Evolutionary conservation across 83 land plant genomes (phyloP), one percentile per base, ranked within the genome.

Genomic region (Diphasiastrum complanatum): DNA sequence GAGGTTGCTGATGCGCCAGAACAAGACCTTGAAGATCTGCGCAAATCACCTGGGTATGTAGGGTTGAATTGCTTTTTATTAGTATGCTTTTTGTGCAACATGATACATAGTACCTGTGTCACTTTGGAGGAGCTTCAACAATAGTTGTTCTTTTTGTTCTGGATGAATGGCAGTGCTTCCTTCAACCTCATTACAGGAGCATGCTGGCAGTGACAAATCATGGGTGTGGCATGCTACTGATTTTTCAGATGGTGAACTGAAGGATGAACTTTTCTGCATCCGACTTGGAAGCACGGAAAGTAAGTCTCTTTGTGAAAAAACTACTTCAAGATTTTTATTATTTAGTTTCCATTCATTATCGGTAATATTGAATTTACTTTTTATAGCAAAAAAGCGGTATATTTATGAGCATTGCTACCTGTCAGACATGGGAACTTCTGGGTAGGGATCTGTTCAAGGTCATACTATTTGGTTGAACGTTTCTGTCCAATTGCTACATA

Each of bases 181-280:
- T 18, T 31, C 77, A 0, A 79, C 78, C 46, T 23, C 76, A 2
- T 64, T 89, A 47, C 96, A 89, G 43, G 96, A 86, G 61, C 96
- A 89, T 55, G 79, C 77, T 26, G 96, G 92, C 1, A 89, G 80
- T 49, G 95, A 85, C 1, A 88, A 85, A 62, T 67, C 95, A 0
- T 85, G 95, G 75, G 82, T 85, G 5, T 89, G 96, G 96, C 95
- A 89, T 58, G 96, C 96, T 0, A 38, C 75, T 31, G 96, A 89
- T 73, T 86, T 70, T 59, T 72, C 96, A 25, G 88, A 89, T 67
- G 88, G 93, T 1, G 96, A 89, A 52, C 49, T 89, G 71, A 89
- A 86, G 56, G 81, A 86, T 36, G 96, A 86, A 59, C 69, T 77
- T 25, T 81, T 89, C 63, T 76, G 81, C 48, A 86, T 86, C 22